phyloP scores from a whole-genome alignment of 495 filamentous ascomycete genomes.

The Emericellopsis terricola region DNA sequence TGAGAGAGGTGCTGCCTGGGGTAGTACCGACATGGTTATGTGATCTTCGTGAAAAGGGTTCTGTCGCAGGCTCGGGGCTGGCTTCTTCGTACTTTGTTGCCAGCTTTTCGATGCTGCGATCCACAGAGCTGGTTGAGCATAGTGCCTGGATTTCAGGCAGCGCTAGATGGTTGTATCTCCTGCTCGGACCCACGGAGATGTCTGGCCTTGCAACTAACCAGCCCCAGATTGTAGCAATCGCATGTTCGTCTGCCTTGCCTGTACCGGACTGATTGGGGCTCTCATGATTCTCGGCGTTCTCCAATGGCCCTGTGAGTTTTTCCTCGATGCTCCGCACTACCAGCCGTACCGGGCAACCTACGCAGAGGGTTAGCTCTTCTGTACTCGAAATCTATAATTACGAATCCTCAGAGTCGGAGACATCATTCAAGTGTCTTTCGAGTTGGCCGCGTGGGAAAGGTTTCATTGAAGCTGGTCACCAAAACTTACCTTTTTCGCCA shows the following conservation, averaged over 20 bases:
- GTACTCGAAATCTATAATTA: not conserved
- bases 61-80: too few species aligned
- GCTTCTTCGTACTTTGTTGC: too few species aligned
- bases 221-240: slow-evolving; percentile 19
- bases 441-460: too few species aligned
- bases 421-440: too few species aligned
- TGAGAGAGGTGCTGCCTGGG: not conserved
- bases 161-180: slow-evolving; percentile 20
- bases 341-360: too few species aligned
- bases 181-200: slow-evolving; percentile 21
- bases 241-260: slow-evolving; percentile 3
- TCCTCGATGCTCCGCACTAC: too few species aligned
- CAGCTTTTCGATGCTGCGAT: too few species aligned
- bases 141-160: slow-evolving; percentile 20
- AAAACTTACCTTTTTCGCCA: slow-evolving; percentile 51
- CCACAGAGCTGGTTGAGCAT: too few species aligned
- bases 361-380: not conserved
- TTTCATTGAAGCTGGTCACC: too few species aligned
- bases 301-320: not conserved
- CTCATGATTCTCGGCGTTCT: not conserved
- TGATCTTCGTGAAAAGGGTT: too few species aligned
- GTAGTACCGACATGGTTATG: too few species aligned
- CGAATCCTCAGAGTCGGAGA: not conserved
- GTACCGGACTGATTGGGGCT: not conserved
- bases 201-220: slow-evolving; percentile 23